Base-by-base conservation (phyloP, 2,329 filamentous ascomycete species). In the Claviceps africana region DNA sequence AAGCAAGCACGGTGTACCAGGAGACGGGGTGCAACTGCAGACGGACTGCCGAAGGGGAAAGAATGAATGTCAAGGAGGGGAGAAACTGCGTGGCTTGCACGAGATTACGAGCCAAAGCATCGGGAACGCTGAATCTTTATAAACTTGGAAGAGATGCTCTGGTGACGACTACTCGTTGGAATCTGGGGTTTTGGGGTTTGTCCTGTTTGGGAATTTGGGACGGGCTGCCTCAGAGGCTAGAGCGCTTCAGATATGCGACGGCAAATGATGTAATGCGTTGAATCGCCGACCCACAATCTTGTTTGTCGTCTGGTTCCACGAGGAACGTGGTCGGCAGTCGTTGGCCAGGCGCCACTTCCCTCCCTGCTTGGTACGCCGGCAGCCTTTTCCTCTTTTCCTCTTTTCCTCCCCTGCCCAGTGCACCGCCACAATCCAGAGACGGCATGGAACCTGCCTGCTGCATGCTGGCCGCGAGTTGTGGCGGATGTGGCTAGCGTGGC, bases 181-280 rank as follows among this genome's bases (percentile, higher is more conserved):
- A 17, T 22, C n/a, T 40, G 37, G 47, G 9, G 6, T 30, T 31
- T 35, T 40, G 37, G 47, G 9, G 6, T 30, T 31, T 35, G 47
- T 48, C 39, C 22, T 21, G 48, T 21, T 50, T 43, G 4, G 42
- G 42, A 44, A 28, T 21, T 50, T 43, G 4, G 42, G 42, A 44
- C 28, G 42, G 42, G 42, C 30, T 45, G 43, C 43, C 43, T 45
- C 43, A 10, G 28, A 25, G 17, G 17, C 17, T 47, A 31, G 42
- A 3, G 49, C 22, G 28, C 17, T 19, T 47, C 42, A 50, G 10
- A 51, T 22, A 45, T 51, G 46, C 13, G 40, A 49, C 31, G 21
- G 28, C 56, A 48, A 62, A 62, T 62, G 60, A 62, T 61, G 60
- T 62, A 62, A 62, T 59, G 52, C 25, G 37, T 8, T 21, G 9